Evolutionary conservation across 768 basidiomycete genomes (phyloP).

Genomic region (Pisolithus orientalis): DNA sequence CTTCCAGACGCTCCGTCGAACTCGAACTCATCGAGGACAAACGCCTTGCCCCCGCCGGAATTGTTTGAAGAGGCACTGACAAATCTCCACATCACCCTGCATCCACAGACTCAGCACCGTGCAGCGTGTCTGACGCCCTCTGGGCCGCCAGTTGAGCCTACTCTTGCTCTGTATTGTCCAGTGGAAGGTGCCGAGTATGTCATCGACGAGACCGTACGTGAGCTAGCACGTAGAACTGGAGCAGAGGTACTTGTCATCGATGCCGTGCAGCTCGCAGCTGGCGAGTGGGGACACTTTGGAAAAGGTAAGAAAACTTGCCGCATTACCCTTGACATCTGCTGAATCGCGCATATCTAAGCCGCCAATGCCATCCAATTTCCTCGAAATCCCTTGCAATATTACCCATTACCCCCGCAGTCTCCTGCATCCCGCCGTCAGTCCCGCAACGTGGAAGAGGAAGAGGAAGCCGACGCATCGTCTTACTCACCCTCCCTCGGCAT

Average conservation of each 20-base stretch:
- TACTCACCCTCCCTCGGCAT: constrained; percentile 25
- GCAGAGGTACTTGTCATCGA: constrained; percentile 85
- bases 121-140: constrained; percentile 52
- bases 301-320: constrained; percentile 42
- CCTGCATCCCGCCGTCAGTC: constrained; percentile 16
- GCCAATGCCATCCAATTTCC: constrained; percentile 63
- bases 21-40: constrained; percentile 21
- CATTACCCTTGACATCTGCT: background rate
- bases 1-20: constrained; percentile 33
- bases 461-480: constrained; percentile 45
- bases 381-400: constrained; percentile 62
- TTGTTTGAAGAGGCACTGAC: constrained; percentile 72
- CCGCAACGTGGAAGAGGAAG: constrained; percentile 27
- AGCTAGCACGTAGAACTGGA: constrained; percentile 64
- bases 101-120: constrained; percentile 75
- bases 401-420: constrained; percentile 23
- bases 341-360: constrained; percentile 36
- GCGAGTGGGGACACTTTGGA: constrained; percentile 84
- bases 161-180: constrained; percentile 81
- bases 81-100: constrained; percentile 69
- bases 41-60: constrained; percentile 60
- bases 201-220: constrained; percentile 70
- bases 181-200: constrained; percentile 77
- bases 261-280: constrained; percentile 76
- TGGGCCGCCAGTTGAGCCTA: constrained; percentile 64